Base-by-base conservation (phyloP, 73 alveolate genomes). In the Durusdinium trenchii region DNA sequence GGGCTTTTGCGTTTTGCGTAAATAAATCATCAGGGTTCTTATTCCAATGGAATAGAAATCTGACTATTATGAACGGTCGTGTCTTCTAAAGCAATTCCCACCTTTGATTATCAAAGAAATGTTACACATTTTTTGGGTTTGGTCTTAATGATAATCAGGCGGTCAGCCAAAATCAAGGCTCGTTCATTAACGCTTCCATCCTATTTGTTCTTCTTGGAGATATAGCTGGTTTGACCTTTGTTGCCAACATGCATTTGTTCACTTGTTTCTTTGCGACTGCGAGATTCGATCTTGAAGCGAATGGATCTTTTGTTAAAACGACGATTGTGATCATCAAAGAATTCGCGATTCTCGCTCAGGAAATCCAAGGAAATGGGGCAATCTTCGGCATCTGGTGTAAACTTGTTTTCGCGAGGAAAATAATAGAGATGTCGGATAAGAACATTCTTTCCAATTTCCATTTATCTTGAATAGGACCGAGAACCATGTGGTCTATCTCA, bases 21-120 rank as follows among this genome's bases (percentile, higher is more conserved):
- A n/a, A n/a, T n/a, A n/a, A n/a, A 0, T 73, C 94, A n/a, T 83
- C 94, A 50, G 47, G 36, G n/a, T 83, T 48, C 51, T 26, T 83
- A 40, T 35, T 50, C 94, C 94, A 83, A 26, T 83, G 46, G 75
- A 83, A 51, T 12, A 47, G 46, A 73, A 83, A 83, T 36, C 35
- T 45, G 30, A 73, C 94, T 10, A 16, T 23, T 6, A 83, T 69
- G 1, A 83, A 48, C 14, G 75, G 50, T 9, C 38, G 5, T 6
- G 35, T 18, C 5, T 36, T 48, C 76, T 2, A 1, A 36, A 2
- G 7, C 47, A 16, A 50, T 5, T 28, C 30, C 94, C 94, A 83
- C 32, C 46, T 73, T 28, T 42, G 16, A 73, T 82, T 50, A n/a
- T 48, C 51, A 14, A 82, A 82, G 93, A 82, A 47, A 16, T 50